phyloP scores from a whole-genome alignment of 2,329 filamentous ascomycete genomes.

The Huntiella decipiens region DNA sequence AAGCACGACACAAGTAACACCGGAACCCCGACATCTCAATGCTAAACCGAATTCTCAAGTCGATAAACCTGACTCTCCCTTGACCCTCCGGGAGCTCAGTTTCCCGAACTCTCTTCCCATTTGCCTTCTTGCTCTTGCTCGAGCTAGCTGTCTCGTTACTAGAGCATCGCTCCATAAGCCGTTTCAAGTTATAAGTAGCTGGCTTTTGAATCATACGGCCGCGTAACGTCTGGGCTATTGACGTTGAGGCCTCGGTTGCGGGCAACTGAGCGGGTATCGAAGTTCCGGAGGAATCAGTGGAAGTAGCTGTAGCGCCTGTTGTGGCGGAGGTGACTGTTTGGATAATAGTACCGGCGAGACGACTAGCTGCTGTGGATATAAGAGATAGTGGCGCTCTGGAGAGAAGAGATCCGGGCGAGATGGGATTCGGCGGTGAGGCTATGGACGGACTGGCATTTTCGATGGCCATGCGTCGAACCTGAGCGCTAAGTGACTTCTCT shows the following conservation, averaged over 20 bases:
- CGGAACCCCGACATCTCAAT: not conserved
- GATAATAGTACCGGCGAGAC: too few relatives aligned
- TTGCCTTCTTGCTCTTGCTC: not conserved
- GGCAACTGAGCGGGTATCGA: too few relatives aligned
- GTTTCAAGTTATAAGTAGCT: slow-evolving; percentile 35
- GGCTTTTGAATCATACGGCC: not conserved
- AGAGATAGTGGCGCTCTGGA: too few relatives aligned
- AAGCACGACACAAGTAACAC: not conserved
- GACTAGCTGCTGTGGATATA: too few relatives aligned
- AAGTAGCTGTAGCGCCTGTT: not conserved
- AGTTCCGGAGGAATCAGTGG: too few relatives aligned
- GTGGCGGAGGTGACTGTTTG: not conserved
- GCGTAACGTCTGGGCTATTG: not conserved
- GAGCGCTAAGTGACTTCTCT: too few relatives aligned
- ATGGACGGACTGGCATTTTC: too few relatives aligned
- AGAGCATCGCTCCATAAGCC: slow-evolving; percentile 27
- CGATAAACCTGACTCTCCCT: not conserved
- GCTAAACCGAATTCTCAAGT: not conserved
- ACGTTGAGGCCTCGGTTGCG: too few relatives aligned
- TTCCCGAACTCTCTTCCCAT: not conserved
- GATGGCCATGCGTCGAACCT: too few relatives aligned
- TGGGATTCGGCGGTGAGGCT: too few relatives aligned
- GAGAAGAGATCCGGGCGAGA: too few relatives aligned
- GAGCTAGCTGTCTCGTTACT: not conserved
- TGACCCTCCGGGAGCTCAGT: too few relatives aligned